Conservation (phyloP, 768 basidiomycete species). For the Suillus clintonianus region DNA sequence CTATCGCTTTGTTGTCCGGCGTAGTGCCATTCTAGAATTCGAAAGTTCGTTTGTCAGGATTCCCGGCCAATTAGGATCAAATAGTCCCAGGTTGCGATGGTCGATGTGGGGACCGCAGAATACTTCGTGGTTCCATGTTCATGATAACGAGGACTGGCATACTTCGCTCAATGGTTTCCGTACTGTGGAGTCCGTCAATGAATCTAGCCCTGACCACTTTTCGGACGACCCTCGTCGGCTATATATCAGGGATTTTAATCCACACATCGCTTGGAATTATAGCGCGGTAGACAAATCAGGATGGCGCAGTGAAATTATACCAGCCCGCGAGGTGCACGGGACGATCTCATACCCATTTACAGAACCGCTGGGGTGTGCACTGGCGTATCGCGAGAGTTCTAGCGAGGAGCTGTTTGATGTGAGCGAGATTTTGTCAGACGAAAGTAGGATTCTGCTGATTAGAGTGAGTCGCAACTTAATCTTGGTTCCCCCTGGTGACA, state of each 20-base stretch:
- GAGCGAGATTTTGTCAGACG: slow-evolving; percentile 62
- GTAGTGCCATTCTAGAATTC: slow-evolving; percentile 39
- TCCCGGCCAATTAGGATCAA: not conserved
- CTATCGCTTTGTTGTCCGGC: slow-evolving; percentile 53
- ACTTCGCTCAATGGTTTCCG: slow-evolving; percentile 53
- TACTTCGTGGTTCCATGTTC: slow-evolving; percentile 57
- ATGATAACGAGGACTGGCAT: slow-evolving; percentile 55
- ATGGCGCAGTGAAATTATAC: slow-evolving; percentile 26
- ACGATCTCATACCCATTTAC: slow-evolving; percentile 44
- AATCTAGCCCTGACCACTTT: not conserved
- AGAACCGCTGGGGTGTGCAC: slow-evolving; percentile 46
- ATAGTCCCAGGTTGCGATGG: slow-evolving; percentile 42
- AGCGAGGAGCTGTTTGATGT: slow-evolving; percentile 50
- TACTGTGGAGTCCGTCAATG: slow-evolving; percentile 43
- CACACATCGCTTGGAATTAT: slow-evolving; percentile 13
- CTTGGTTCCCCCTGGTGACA: not conserved
- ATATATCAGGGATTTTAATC: slow-evolving; percentile 43
- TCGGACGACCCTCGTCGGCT: slow-evolving; percentile 14
- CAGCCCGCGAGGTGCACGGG: slow-evolving; percentile 10
- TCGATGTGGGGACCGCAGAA: slow-evolving; percentile 51
- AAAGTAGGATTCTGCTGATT: slow-evolving; percentile 47
- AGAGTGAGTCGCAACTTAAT: slow-evolving; percentile 34
- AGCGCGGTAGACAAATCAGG: slow-evolving; percentile 5
- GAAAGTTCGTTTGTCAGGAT: slow-evolving; percentile 2
- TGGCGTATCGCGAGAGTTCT: slow-evolving; percentile 54